Evolutionary conservation across 306 rosid species (phyloP).

Genomic region (Glycine tomentella): DNA sequence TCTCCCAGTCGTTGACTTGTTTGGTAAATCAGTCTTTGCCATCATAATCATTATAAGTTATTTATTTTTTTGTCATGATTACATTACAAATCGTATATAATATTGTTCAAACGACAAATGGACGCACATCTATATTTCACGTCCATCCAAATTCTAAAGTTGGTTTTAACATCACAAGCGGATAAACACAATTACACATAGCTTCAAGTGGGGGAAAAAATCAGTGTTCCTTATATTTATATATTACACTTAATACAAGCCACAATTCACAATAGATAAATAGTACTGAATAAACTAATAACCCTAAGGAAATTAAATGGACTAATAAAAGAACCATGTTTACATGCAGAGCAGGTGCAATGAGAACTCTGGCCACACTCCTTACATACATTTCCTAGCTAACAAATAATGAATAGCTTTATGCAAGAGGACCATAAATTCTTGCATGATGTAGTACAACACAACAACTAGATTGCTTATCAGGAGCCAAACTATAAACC

Average conservation of each 20-base stretch:
- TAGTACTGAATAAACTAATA: conserved; percentile 1
- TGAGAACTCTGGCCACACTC: conserved; percentile 38
- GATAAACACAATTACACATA: neutral
- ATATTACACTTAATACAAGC: conserved; percentile 44
- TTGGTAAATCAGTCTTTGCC: neutral
- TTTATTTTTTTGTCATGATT: neutral
- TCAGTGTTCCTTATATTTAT: conserved; percentile 6
- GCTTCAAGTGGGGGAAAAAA: neutral
- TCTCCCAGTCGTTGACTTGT: too few relatives aligned
- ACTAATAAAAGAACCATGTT: conserved; percentile 37
- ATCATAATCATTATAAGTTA: too few relatives aligned
- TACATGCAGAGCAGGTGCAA: conserved; percentile 50
- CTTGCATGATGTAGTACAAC: conserved; percentile 39
- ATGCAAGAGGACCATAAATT: conserved; percentile 47
- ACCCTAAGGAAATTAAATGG: neutral
- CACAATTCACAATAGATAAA: neutral
- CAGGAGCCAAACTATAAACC: conserved; percentile 26
- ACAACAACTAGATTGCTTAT: conserved; percentile 49
- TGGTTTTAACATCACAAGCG: neutral
- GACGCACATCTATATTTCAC: neutral
- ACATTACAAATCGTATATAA: neutral
- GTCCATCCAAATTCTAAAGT: conserved; percentile 5
- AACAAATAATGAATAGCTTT: conserved; percentile 47
- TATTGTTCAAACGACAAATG: neutral
- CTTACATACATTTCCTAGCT: conserved; percentile 53